phyloP scores from a whole-genome alignment of 2,329 filamentous ascomycete genomes.

The Exophiala alcalophila region DNA sequence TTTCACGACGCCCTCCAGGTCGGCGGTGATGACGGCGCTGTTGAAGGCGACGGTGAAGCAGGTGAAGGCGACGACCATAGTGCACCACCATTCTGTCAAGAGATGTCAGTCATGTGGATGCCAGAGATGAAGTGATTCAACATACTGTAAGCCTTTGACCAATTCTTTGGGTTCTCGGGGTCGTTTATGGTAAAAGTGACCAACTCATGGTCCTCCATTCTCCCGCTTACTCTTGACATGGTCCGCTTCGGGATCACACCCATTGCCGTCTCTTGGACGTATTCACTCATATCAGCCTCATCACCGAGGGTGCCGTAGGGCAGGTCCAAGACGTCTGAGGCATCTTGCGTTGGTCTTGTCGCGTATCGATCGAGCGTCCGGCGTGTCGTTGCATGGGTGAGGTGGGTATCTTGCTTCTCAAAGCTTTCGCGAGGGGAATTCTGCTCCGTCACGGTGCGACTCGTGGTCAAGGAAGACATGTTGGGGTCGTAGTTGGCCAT shows the following conservation, averaged over 20 bases:
- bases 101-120: conserved; percentile 4
- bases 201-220: conserved; percentile 57
- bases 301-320: conserved; percentile 63
- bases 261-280: conserved; percentile 57
- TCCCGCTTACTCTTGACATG: conserved; percentile 54
- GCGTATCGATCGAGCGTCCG: conserved; percentile 27
- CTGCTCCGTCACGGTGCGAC: conserved; percentile 1
- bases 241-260: conserved; percentile 61
- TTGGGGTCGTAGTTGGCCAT: conserved; percentile 1
- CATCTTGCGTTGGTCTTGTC: conserved; percentile 29
- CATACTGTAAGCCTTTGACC: conserved; percentile 73
- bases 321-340: conserved; percentile 53
- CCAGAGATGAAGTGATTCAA: conserved; percentile 45
- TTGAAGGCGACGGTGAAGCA: conserved; percentile 72
- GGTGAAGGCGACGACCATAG: conserved; percentile 75
- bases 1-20: conserved; percentile 61
- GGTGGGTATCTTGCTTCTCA: conserved; percentile 16
- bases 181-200: conserved; percentile 71
- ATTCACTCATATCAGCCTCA: conserved; percentile 64
- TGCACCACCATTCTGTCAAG: conserved; percentile 49
- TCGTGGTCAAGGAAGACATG: conserved; percentile 7
- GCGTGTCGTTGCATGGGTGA: conserved; percentile 25
- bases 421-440: conserved; percentile 2
- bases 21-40: conserved; percentile 74
- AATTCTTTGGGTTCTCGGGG: conserved; percentile 80